Base-by-base conservation (phyloP, 192 early-diverging fungal genomes). In the Paraglomus occultum region DNA sequence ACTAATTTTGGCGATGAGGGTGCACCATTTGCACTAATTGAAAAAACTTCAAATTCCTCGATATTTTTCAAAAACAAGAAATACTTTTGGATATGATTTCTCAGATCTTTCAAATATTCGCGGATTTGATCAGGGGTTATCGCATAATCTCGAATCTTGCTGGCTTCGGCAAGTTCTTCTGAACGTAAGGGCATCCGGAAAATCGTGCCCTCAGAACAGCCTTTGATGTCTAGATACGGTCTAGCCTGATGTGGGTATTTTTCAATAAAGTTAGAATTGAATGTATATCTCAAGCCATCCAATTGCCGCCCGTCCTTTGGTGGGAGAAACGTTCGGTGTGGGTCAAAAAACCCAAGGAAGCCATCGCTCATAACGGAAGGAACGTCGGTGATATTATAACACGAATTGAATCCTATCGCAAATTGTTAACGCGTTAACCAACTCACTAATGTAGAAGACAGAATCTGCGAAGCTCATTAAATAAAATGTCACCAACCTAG, bases 161-260 rank as follows among this genome's bases (percentile, higher is more conserved):
- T 60, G 8, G 1, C 15, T 40, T 43, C 1, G 12, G 18, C 14
- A 31, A 31, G 31, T 31, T 17, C 39, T 31, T 0, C 8, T 38
- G 15, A n/a, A 5, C 74, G 59, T 17, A 75, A 45, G 22, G 74
- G 74, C 12, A 75, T 48, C 11, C 74, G 70, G 22, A 75, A 75
- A 20, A 75, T 59, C 3, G 70, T 66, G 2, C 74, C 74, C 2
- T 71, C 17, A 39, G 72, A 75, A 22, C 43, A 60, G 9, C 69
- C 74, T 70, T 70, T 44, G 40, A 71, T 42, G 22, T 15, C 51
- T 48, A 64, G 52, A 53, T 53, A 69, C 15, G 74, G 74, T 15
- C n/a, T 18, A 14, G 72, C 31, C 44, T 75, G 74, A 42, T 66
- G 61, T 18, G 38, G 15, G 9, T 40, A 51, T 2, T 20, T 15